Evolutionary conservation across 805 yeast species (phyloP).

Genomic region (Candida oleophila): DNA sequence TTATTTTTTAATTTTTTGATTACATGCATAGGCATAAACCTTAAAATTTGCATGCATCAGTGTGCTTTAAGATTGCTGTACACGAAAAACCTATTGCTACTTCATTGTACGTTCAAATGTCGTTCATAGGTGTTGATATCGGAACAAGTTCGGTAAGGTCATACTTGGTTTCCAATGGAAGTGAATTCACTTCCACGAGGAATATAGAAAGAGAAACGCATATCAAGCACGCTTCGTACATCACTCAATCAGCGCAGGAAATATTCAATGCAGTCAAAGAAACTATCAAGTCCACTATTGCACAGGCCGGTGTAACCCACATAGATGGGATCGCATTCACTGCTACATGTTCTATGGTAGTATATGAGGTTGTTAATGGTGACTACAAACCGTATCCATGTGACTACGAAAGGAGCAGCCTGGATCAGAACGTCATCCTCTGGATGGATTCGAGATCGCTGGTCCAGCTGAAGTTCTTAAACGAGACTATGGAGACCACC

Average conservation of each 20-base stretch:
- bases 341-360: slow-evolving; percentile 63
- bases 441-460: slow-evolving; percentile 60
- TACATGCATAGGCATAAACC: background rate
- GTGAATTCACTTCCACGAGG: slow-evolving; percentile 10
- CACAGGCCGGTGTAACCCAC: background rate
- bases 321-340: slow-evolving; percentile 38
- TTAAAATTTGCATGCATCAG: background rate
- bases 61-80: background rate
- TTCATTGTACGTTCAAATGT: slow-evolving; percentile 1
- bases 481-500: slow-evolving; percentile 17
- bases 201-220: slow-evolving; percentile 20
- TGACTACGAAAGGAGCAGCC: slow-evolving; percentile 12
- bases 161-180: slow-evolving; percentile 22
- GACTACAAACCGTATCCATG: slow-evolving; percentile 26
- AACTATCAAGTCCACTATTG: slow-evolving; percentile 1
- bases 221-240: slow-evolving; percentile 15
- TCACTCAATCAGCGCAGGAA: slow-evolving; percentile 43
- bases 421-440: slow-evolving; percentile 43
- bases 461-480: slow-evolving; percentile 29
- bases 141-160: slow-evolving; percentile 52
- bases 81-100: background rate
- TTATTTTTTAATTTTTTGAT: background rate
- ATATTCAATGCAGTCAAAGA: slow-evolving; percentile 29
- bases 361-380: slow-evolving; percentile 24
- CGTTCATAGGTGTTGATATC: slow-evolving; percentile 45